Percentiles rank a stretch among this genome's conserved stretches.
phyloP scores from a whole-genome alignment of 495 filamentous ascomycete species.

The Staphylotrichum longicolle region DNA sequence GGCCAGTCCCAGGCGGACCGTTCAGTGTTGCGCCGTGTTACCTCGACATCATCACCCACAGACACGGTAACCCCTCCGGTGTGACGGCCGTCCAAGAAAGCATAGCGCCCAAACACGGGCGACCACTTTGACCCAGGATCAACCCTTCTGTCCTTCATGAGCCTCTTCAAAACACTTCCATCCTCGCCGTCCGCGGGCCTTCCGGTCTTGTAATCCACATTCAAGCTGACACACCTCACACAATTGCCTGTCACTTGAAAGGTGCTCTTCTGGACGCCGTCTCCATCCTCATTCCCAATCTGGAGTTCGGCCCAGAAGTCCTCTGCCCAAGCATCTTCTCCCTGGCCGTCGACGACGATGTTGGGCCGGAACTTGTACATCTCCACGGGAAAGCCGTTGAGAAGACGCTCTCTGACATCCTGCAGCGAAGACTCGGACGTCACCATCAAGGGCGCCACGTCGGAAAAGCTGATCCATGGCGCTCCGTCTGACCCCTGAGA shows the following conservation, averaged over 20 bases:
- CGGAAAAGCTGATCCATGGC: constrained; percentile 66
- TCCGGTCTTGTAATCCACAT: constrained; percentile 80
- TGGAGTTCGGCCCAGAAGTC: constrained; percentile 77
- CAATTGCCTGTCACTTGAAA: constrained; percentile 75
- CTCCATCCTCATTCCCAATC: constrained; percentile 28
- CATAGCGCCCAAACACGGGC: constrained; percentile 84
- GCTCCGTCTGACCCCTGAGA: neutral
- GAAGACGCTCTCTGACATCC: constrained; percentile 61
- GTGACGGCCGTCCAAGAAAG: constrained; percentile 51
- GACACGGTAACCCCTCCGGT: constrained; percentile 46
- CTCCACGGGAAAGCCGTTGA: constrained; percentile 55
- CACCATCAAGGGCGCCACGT: constrained; percentile 74
- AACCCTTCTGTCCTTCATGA: constrained; percentile 75
- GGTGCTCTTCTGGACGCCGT: constrained; percentile 26
- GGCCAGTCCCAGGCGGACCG: constrained; percentile 56
- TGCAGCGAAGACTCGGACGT: constrained; percentile 66
- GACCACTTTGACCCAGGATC: constrained; percentile 70
- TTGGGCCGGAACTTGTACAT: constrained; percentile 85
- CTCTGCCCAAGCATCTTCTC: constrained; percentile 65
- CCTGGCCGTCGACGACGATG: constrained; percentile 65
- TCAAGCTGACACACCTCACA: constrained; percentile 71
- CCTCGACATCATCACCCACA: constrained; percentile 69
- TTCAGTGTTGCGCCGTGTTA: constrained; percentile 57
- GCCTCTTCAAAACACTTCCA: constrained; percentile 69
- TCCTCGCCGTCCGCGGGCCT: constrained; percentile 59